Conservation (phyloP, 2,329 filamentous ascomycete genomes). For the Trichoderma koningii region DNA sequence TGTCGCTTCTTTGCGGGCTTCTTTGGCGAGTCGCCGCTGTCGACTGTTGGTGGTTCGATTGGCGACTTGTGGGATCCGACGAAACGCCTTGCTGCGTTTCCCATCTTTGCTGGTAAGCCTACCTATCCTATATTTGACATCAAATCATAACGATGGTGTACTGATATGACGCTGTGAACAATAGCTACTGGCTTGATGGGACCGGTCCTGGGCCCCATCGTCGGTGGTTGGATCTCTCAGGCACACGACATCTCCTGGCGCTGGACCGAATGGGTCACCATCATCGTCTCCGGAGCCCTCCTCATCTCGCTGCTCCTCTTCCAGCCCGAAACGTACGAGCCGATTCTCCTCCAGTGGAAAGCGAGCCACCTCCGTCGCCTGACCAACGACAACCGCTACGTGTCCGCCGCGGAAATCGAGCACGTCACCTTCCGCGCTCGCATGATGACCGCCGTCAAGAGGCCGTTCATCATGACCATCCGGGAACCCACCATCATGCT, state of each 20-base stretch:
- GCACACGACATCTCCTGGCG: conserved; percentile 6
- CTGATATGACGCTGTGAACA: background rate
- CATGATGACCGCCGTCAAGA: conserved; percentile 6
- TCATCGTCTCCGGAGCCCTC: conserved; percentile 12
- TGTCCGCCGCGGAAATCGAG: conserved; percentile 2
- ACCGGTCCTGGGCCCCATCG: background rate
- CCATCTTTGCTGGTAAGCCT: conserved; percentile 15
- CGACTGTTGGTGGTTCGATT: conserved; percentile 15
- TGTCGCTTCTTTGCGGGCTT: conserved; percentile 24
- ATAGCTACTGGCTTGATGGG: conserved; percentile 15
- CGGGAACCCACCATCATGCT: conserved; percentile 19
- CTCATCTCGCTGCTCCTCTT: conserved; percentile 13
- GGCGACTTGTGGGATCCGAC: conserved; percentile 13
- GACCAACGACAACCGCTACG: conserved; percentile 4
- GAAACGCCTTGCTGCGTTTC: conserved; percentile 16
- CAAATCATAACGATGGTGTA: too few species aligned
- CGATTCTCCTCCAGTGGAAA: conserved; percentile 8
- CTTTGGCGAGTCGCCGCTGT: conserved; percentile 17
- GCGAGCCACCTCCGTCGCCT: conserved; percentile 12
- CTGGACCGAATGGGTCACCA: conserved; percentile 17
- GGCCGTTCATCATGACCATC: conserved; percentile 14
- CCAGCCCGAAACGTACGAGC: conserved; percentile 17
- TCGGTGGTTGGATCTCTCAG: conserved; percentile 20
- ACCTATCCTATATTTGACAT: too few species aligned
- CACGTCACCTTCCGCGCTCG: background rate